These are phyloP conservation scores for Mycena leptocephala DNA, from an alignment of 768 basidiomycete species.

Conservation along the genomic window DNA sequence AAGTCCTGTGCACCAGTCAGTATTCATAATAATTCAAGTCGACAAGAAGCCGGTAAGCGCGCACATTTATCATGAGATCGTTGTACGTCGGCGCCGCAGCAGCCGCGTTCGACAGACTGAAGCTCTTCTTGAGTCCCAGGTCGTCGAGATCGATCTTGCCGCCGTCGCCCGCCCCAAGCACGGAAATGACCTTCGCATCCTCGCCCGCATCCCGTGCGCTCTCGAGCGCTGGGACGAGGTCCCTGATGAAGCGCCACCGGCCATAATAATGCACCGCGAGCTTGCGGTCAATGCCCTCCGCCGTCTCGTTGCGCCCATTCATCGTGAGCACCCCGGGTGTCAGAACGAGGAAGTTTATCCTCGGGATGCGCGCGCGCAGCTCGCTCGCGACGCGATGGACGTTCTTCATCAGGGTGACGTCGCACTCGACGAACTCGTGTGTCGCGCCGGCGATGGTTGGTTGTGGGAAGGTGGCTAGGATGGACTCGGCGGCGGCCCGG, in stretches of 20 bases:
- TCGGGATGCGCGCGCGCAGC: constrained; percentile 52
- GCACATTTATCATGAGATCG: constrained; percentile 70
- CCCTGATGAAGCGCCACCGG: constrained; percentile 66
- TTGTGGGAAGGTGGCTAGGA: constrained; percentile 61
- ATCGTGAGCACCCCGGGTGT: constrained; percentile 60
- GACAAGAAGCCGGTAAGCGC: not conserved
- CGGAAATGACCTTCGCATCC: constrained; percentile 65
- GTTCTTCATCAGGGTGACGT: constrained; percentile 68
- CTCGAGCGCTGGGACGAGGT: constrained; percentile 60
- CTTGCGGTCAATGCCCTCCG: constrained; percentile 62
- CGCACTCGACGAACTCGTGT: constrained; percentile 70
- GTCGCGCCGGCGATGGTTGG: constrained; percentile 38
- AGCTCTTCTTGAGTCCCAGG: constrained; percentile 67
- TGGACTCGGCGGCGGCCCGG: constrained; percentile 60
- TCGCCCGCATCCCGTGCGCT: constrained; percentile 63
- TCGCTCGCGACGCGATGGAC: constrained; percentile 53
- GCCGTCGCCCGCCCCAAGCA: constrained; percentile 55
- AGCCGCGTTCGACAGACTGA: constrained; percentile 52
- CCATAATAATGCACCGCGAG: constrained; percentile 67
- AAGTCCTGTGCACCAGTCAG: constrained; percentile 45
- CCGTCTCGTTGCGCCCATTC: constrained; percentile 57
- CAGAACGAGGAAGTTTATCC: constrained; percentile 70
- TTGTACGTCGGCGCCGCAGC: constrained; percentile 61
- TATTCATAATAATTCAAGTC: not conserved
- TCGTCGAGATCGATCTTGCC: constrained; percentile 62